Conservation (phyloP, 2,329 filamentous ascomycete species). For the Gyromitra esculenta region DNA sequence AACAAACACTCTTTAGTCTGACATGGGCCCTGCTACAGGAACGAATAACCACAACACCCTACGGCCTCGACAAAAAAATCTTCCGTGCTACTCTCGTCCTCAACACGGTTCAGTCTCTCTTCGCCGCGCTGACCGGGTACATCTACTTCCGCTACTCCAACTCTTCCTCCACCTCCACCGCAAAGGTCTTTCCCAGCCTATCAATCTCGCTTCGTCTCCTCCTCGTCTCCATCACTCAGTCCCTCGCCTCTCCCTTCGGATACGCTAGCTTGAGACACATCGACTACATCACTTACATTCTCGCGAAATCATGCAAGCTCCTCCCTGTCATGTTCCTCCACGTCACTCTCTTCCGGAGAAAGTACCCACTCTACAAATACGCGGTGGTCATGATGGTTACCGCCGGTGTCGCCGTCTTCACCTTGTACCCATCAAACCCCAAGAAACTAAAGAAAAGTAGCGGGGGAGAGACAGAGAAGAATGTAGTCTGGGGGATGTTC, state of each 20-base stretch:
- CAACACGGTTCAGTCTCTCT: constrained; percentile 92
- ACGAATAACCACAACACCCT: constrained; percentile 91
- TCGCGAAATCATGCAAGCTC: constrained; percentile 87
- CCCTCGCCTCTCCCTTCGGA: constrained; percentile 73
- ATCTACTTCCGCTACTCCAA: constrained; percentile 77
- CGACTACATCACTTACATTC: constrained; percentile 76
- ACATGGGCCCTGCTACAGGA: constrained; percentile 98
- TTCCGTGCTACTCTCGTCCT: constrained; percentile 96
- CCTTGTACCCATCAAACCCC: constrained; percentile 77
- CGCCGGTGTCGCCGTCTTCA: constrained; percentile 91
- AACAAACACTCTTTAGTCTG: constrained; percentile 67
- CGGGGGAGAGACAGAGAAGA: constrained; percentile 65
- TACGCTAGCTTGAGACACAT: constrained; percentile 74
- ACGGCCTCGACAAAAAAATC: constrained; percentile 75
- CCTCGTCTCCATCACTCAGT: constrained; percentile 77
- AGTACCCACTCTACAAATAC: constrained; percentile 97
- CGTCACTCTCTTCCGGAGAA: constrained; percentile 85
- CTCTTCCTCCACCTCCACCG: constrained; percentile 63
- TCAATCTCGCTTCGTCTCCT: constrained; percentile 80
- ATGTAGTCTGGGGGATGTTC: constrained; percentile 80
- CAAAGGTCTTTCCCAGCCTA: constrained; percentile 75
- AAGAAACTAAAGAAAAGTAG: constrained; percentile 65
- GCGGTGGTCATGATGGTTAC: constrained; percentile 91
- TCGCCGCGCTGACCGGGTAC: constrained; percentile 83
- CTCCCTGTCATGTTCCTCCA: constrained; percentile 99